Base-by-base conservation (phyloP, 257 asterid genomes). In the Henckelia pumila region DNA sequence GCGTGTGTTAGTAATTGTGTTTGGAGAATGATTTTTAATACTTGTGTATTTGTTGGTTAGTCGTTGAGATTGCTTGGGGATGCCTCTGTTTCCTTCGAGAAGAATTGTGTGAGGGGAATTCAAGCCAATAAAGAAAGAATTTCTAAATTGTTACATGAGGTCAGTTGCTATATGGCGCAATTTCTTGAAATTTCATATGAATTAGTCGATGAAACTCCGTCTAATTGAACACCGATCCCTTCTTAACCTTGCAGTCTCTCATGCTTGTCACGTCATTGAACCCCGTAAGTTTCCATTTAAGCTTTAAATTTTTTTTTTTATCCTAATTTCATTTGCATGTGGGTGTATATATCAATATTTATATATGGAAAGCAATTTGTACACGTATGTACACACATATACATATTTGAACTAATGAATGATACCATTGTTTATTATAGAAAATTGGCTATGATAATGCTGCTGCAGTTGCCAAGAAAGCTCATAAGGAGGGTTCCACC, bases 381-480 rank as follows among this genome's bases (percentile, higher is more conserved):
- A 35, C 47, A 40, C 49, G 29, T 26, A 11, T 17, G 2, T 13
- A 3, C 40, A 11, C 17, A 37, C n/a, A 11, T 28, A 28, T 28
- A 28, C n/a, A 40, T 40, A 3, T 22, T 22, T 49, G 28, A 20
- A 26, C 71, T 52, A 50, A 26, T 68, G 47, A n/a, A 68, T 24
- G 9, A 33, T 57, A 11, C 65, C 67, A 37, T 61, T 81, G 55
- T 59, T 66, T 69, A 33, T 75, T 72, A 61, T 78, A 91, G 99
- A 94, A 90, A 94, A 91, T 94, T 44, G 99, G 99, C 56, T 94
- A 88, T 11, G 99, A 94, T 68, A 90, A 88, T 74, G 97, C 99
- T 60, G 99, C 99, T 19, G 82, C 89, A 62, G 97, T 88, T 61
- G 99, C 99, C 83, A 93, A 93, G 86, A 90, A 89, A 57, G 99